A percentile compares a stretch with the other conserved stretches of the same genome.
Evolutionary conservation across 2,329 filamentous ascomycete genomes (phyloP).

Genomic region (Sordariomycetes sp.): DNA sequence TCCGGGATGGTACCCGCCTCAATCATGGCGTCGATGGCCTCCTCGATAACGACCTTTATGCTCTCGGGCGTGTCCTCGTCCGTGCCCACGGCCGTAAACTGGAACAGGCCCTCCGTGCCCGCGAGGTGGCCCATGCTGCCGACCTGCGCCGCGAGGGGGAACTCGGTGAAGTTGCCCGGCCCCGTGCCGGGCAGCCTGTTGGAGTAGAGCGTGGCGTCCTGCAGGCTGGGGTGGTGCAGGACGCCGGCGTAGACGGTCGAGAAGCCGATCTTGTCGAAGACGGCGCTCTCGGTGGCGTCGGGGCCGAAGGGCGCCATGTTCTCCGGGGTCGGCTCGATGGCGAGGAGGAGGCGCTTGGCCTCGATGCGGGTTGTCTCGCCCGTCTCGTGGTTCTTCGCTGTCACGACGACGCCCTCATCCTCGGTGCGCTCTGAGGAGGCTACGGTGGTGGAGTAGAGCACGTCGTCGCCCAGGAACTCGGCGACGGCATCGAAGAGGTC

Average conservation of each 20-base stretch:
- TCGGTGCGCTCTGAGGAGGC: constrained; percentile 15
- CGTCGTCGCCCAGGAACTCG: constrained; percentile 20
- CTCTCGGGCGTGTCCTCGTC: constrained; percentile 10
- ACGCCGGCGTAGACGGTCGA: constrained; percentile 15
- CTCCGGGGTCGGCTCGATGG: constrained; percentile 12
- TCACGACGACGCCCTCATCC: constrained; percentile 8
- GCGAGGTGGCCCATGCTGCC: constrained; percentile 18
- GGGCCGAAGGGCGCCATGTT: constrained; percentile 11
- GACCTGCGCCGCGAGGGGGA: constrained; percentile 12
- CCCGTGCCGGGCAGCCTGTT: constrained; percentile 11
- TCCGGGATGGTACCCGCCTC: constrained; percentile 14
- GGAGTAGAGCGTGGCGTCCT: constrained; percentile 10
- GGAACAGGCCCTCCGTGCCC: constrained; percentile 16
- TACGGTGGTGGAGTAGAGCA: constrained; percentile 24
- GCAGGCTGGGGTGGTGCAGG: constrained; percentile 14
- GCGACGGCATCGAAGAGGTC: constrained; percentile 28
- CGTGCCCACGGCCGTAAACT: constrained; percentile 18
- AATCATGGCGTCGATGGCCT: constrained; percentile 17
- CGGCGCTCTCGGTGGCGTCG: constrained; percentile 9
- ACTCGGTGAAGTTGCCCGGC: constrained; percentile 13
- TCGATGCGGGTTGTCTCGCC: constrained; percentile 10
- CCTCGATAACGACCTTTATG: constrained; percentile 15
- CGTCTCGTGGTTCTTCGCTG: constrained; percentile 2
- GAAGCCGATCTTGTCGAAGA: constrained; percentile 12
- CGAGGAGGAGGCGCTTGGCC: constrained; percentile 14